Conservation (phyloP, 192 early-diverging fungal species). For the Backusella tuberculispora region DNA sequence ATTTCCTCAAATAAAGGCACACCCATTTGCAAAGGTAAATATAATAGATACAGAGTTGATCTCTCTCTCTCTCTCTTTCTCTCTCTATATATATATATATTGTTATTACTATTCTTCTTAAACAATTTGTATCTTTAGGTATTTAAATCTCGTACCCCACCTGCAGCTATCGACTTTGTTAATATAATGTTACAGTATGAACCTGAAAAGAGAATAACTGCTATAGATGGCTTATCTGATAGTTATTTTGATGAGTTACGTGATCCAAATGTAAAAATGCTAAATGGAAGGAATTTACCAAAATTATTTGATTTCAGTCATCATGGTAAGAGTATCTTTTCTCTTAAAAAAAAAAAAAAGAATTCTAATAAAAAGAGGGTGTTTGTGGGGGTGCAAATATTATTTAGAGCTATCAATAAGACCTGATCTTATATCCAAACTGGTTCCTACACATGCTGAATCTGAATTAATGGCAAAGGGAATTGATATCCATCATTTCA, state of each 20-base stretch:
- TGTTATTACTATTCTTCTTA: too few relatives aligned
- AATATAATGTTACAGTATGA: constrained; percentile 89
- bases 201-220: constrained; percentile 76
- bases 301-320: constrained; percentile 87
- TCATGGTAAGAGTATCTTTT: constrained; percentile 52
- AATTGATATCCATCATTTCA: constrained; percentile 75
- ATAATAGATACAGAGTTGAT: background rate
- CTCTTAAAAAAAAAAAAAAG: background rate
- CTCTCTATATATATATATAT: background rate
- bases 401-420: constrained; percentile 81
- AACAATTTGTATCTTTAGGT: constrained; percentile 49
- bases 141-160: constrained; percentile 78
- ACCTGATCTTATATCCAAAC: constrained; percentile 70
- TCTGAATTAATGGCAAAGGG: constrained; percentile 58
- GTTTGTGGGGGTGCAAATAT: background rate
- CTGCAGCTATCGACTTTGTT: constrained; percentile 86
- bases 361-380: background rate
- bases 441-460: constrained; percentile 83
- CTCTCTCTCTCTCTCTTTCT: too few relatives aligned
- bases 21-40: constrained; percentile 78
- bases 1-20: constrained; percentile 93
- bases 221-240: constrained; percentile 88
- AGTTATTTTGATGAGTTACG: constrained; percentile 97
- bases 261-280: constrained; percentile 72
- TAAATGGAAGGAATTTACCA: constrained; percentile 81